Percentiles rank a stretch among this genome's conserved stretches.
Evolutionary conservation across 148 eudicot species (phyloP).

Genomic region (Cornus controversa): DNA sequence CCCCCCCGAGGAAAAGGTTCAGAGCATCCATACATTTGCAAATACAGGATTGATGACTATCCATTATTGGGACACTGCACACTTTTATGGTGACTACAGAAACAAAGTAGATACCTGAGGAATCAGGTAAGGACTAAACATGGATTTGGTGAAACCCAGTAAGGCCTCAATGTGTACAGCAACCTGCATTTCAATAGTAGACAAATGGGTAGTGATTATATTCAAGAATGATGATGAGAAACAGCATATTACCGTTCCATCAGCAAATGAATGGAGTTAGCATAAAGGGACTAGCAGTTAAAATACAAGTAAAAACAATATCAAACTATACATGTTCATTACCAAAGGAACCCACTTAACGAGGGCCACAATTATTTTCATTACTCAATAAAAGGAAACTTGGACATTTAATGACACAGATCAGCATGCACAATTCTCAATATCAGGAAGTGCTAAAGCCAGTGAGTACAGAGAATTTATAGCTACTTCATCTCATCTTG

Average conservation of each 20-base stretch:
- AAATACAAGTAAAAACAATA: not conserved
- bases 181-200: conserved; percentile 35
- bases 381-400: not conserved
- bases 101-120: conserved; percentile 23
- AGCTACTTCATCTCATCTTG: not conserved
- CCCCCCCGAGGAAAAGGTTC: too few species aligned
- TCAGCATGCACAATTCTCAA: not conserved
- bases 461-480: not conserved
- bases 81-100: not conserved
- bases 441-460: not conserved
- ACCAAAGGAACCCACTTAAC: not conserved
- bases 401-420: not conserved
- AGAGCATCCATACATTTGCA: not conserved
- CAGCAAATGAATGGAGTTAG: too few species aligned
- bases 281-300: not conserved
- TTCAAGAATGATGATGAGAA: not conserved
- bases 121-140: conserved; percentile 45
- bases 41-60: not conserved
- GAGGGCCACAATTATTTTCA: not conserved
- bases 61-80: not conserved
- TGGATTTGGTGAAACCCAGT: conserved; percentile 47
- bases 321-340: not conserved
- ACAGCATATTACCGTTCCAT: too few species aligned
- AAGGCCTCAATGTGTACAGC: conserved; percentile 66
- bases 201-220: conserved; percentile 1